Evolutionary conservation across 2,329 filamentous ascomycete genomes (phyloP), one percentile per base, ranked within the genome.

Genomic region (Colletotrichum cuscutae): DNA sequence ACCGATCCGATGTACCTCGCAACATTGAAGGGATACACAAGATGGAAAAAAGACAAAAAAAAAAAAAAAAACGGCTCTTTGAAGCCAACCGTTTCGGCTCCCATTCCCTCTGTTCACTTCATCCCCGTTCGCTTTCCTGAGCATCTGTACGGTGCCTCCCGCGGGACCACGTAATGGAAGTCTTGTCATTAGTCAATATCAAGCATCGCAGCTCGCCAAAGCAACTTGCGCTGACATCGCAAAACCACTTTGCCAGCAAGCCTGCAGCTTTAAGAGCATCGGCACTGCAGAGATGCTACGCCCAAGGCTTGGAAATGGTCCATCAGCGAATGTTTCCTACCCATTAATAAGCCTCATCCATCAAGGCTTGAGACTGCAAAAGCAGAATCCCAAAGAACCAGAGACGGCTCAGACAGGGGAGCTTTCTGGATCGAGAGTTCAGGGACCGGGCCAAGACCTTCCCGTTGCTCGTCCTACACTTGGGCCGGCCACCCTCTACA

Each of bases 361-460:
- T 8, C 22, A n/a, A 13, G 24, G 11, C 65, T 19, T 13, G 24
- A 30, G 35, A 35, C 24, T 22, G 3, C 37, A 69, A 28, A 15
- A 37, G 13, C 13, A 37, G 35, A 37, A 12, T 35, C 32, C 32
- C 9, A 35, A 42, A 42, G n/a, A 22, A 65, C 13, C 42, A 53
- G 42, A 32, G 28, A 30, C 26, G 22, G 24, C 19, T 26, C 11
- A 5, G 13, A 19, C 15, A 9, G 35, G 13, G 8, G 35, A 28
- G 26, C 42, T 12, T 15, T 19, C 28, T 49, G 26, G 12, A 28
- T 22, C 12, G 60, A 52, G 60, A 9, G n/a, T 26, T 68, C 58
- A 63, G 59, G 66, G 58, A 57, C 69, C 69, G 69, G 66, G 42
- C 65, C 70, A 69, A 59, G 59, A 19, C 32, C 22, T 64, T 69